Evolutionary conservation across 352 stramenopile genomes (phyloP).

Genomic region (Pythium periplocum): DNA sequence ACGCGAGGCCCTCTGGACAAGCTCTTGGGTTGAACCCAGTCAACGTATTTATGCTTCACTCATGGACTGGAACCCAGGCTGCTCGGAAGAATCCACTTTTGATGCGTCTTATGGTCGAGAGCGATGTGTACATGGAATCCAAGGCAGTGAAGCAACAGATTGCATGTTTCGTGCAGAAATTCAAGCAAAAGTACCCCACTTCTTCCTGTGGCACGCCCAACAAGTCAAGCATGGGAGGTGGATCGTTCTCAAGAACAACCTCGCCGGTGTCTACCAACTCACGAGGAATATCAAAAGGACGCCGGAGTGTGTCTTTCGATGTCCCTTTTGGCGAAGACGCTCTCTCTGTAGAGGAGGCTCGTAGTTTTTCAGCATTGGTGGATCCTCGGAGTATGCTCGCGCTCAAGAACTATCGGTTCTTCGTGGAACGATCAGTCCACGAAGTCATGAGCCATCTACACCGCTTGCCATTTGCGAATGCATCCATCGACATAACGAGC

Average conservation of each 20-base stretch:
- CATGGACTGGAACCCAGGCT: constrained; percentile 13
- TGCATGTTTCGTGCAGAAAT: constrained; percentile 34
- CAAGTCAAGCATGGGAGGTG: constrained; percentile 1
- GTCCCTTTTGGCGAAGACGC: constrained; percentile 3
- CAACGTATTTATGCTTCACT: constrained; percentile 30
- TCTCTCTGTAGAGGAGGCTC: constrained; percentile 18
- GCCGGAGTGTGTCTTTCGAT: not conserved
- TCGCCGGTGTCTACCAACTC: not conserved
- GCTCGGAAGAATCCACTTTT: constrained; percentile 23
- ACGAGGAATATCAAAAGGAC: not conserved
- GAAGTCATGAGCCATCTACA: constrained; percentile 43
- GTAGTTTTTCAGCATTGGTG: constrained; percentile 20
- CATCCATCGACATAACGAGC: constrained; percentile 17
- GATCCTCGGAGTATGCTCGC: constrained; percentile 50
- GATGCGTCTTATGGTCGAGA: constrained; percentile 32
- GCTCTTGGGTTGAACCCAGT: constrained; percentile 15
- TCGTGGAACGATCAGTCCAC: constrained; percentile 54
- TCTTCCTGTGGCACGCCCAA: not conserved
- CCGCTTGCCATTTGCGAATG: constrained; percentile 9
- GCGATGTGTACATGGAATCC: constrained; percentile 42
- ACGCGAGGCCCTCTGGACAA: not conserved
- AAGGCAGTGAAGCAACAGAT: constrained; percentile 37
- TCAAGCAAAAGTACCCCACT: constrained; percentile 44
- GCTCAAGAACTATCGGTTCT: constrained; percentile 72
- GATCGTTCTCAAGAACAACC: not conserved